Base-by-base conservation (phyloP, 2,329 filamentous ascomycete species). In the Colletotrichum coccodes region DNA sequence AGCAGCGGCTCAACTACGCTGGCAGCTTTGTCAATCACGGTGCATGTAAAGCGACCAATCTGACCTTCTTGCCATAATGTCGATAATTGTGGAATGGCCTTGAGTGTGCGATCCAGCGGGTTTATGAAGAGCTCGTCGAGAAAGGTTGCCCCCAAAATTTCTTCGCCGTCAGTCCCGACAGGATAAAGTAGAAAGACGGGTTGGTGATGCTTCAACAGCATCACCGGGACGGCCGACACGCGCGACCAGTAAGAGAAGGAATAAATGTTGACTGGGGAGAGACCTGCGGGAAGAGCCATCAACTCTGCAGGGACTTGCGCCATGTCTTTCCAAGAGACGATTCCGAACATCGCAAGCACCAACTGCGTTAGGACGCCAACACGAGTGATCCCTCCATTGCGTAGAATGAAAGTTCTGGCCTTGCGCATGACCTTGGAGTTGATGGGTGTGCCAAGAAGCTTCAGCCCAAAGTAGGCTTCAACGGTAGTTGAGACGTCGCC, bases 231-330 rank as follows among this genome's bases (percentile, higher is more conserved):
- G 1, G 61, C 61, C 8, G 61, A 58, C 7, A 64, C 61, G 1
- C 61, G 61, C 5, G 61, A 64, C 61, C 61, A 64, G 61, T 64
- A 58, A 1, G 61, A 58, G 16, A 64, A 64, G 9, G 61, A 58
- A 53, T 64, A 64, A 11, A 64, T 58, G 34, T 64, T 58, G 53
- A 58, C 44, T 3, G 61, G 61, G 2, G 52, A 58, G 9, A 63
- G 60, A 1, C 61, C 52, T 1, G 52, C 53, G 11, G 61, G 61
- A 5, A 64, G 52, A 11, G 53, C 52, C 52, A 64, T 64, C 14
- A 64, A 12, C 16, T 64, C 61, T 4, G 61, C 61, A 7, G 61
- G 61, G 3, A 64, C 61, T 6, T 64, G 61, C 14, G 61, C 61
- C 53, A 64, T 64, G 34, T 64, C 61, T 9, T 58, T 50, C 61